Conservation (phyloP, 2,329 filamentous ascomycete genomes). For the Delphinella strobiligena region DNA sequence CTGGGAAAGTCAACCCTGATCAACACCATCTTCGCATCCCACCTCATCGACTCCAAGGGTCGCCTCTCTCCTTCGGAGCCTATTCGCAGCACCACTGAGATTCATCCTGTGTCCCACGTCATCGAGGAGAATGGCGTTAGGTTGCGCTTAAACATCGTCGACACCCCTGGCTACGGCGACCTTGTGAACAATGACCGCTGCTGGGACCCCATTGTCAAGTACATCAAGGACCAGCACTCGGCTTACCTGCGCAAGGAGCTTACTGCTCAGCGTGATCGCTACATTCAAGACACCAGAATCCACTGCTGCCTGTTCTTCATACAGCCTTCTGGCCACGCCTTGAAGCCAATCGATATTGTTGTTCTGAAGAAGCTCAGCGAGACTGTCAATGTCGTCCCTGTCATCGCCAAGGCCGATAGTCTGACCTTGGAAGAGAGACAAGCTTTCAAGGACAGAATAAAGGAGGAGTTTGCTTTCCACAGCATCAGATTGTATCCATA, state of each 20-base stretch:
- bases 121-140: conserved; percentile 99
- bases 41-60: conserved; percentile 98
- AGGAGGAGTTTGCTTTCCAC: conserved; percentile 99
- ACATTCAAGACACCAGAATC: conserved; percentile 97
- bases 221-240: conserved; percentile 99
- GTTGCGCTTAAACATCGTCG: conserved; percentile 94
- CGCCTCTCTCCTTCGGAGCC: conserved; percentile 85
- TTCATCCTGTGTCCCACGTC: conserved; percentile 94
- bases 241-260: conserved; percentile 99
- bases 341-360: conserved; percentile 99
- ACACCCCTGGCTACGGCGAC: conserved; percentile 96
- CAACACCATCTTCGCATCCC: conserved; percentile 99
- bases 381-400: conserved; percentile 96
- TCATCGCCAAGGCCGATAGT: conserved; percentile 96
- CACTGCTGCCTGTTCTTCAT: conserved; percentile 99
- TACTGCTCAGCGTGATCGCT: conserved; percentile 95
- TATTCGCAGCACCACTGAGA: conserved; percentile 92
- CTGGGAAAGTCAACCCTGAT: conserved; percentile 98
- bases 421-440: conserved; percentile 90
- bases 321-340: conserved; percentile 91
- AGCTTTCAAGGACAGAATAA: conserved; percentile 95
- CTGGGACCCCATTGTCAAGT: conserved; percentile 99
- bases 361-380: conserved; percentile 99
- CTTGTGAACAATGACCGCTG: conserved; percentile 99
- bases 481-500: conserved; percentile 99